phyloP scores from a whole-genome alignment of 1,284 basidiomycete species.

The Trametes sp. region DNA sequence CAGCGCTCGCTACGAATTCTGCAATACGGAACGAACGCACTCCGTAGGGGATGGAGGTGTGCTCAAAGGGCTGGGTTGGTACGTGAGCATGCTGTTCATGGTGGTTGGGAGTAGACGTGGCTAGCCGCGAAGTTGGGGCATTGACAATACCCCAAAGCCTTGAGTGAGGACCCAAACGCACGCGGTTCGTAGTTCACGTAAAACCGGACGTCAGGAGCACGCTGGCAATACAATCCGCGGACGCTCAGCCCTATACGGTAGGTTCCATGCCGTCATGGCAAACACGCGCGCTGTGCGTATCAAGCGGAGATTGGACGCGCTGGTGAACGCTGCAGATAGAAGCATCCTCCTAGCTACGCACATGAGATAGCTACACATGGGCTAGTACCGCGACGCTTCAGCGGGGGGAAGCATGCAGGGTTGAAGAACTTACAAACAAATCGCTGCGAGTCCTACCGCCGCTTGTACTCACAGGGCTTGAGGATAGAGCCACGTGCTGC shows the following conservation, averaged over 20 bases:
- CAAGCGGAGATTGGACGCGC: not conserved
- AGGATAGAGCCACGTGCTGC: conserved; percentile 69
- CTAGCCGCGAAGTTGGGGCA: not conserved
- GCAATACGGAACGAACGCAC: not conserved
- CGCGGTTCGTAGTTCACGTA: not conserved
- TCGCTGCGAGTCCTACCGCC: conserved; percentile 58
- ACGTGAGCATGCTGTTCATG: not conserved
- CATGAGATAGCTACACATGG: not conserved
- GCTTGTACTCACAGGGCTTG: conserved; percentile 97
- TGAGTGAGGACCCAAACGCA: not conserved
- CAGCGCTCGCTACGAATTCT: not conserved
- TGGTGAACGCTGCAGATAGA: not conserved
- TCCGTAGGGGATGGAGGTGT: not conserved
- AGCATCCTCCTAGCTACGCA: not conserved
- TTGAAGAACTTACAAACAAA: not conserved
- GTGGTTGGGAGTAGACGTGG: not conserved
- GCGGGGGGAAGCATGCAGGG: not conserved
- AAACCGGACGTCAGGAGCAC: not conserved
- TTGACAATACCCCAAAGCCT: not conserved
- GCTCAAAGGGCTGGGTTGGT: not conserved
- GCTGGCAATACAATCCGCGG: not conserved
- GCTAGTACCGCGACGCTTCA: not conserved
- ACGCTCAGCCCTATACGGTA: not conserved
- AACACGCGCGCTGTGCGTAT: not conserved
- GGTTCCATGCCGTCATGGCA: not conserved